Percentiles rank a stretch among this genome's conserved stretches.
These are phyloP conservation scores for Pelargonium citronellum DNA, from an alignment of 441 rosid genomes.

Conservation along the genomic window DNA sequence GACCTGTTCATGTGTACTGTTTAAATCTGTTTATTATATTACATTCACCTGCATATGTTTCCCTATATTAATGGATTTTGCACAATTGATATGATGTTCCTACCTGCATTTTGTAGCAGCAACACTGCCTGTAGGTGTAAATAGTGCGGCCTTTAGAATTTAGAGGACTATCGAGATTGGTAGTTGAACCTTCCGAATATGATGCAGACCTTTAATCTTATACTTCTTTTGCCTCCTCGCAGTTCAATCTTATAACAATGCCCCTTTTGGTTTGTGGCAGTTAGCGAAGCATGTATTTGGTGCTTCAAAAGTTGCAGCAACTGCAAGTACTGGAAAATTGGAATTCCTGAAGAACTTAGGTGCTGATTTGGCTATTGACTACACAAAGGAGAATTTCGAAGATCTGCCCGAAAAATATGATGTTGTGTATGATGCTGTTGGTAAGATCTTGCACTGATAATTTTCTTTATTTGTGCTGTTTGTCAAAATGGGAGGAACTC, in stretches of 20 bases:
- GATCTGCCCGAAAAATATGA: slow-evolving; percentile 73
- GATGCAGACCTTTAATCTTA: no score
- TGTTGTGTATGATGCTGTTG: slow-evolving; percentile 76
- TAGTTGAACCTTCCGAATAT: no score
- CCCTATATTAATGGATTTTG: no score
- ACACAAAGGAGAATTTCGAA: slow-evolving; percentile 73
- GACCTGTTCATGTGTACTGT: no score
- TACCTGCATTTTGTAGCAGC: no score
- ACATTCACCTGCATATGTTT: no score
- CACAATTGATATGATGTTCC: no score
- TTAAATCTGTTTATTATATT: no score
- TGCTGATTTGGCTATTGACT: slow-evolving; percentile 80
- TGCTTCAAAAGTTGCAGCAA: slow-evolving; percentile 82
- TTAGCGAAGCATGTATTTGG: slow-evolving; percentile 81
- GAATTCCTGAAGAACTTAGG: slow-evolving; percentile 70
- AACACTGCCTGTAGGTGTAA: no score
- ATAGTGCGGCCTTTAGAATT: background rate
- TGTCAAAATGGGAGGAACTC: no score
- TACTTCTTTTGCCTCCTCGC: no score
- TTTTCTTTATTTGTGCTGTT: no score
- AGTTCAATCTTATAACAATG: background rate
- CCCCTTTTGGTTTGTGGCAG: slow-evolving; percentile 30
- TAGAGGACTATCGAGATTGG: background rate
- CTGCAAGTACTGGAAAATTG: slow-evolving; percentile 65
- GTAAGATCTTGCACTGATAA: slow-evolving; percentile 30